These are phyloP conservation scores for Inga laurina DNA, from an alignment of 306 rosid genomes.

Conservation along the genomic window DNA sequence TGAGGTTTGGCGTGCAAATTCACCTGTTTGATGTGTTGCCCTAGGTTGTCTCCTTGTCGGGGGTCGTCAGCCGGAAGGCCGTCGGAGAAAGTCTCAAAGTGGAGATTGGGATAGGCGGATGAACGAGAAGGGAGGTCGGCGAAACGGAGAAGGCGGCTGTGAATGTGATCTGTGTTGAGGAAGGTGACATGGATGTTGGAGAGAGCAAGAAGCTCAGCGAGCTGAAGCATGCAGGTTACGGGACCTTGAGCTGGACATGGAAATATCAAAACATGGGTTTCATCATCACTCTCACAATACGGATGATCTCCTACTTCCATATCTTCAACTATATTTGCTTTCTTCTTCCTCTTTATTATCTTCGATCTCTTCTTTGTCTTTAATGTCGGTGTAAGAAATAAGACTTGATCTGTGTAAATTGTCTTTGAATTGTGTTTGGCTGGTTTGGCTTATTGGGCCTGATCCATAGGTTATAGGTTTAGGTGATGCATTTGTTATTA, in stretches of 20 bases:
- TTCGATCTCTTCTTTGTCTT: too few relatives aligned
- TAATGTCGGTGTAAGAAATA: too few relatives aligned
- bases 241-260: slow-evolving; percentile 40
- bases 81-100: slow-evolving; percentile 34
- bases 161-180: slow-evolving; percentile 32
- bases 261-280: slow-evolving; percentile 35
- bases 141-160: slow-evolving; percentile 15
- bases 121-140: not conserved
- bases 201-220: slow-evolving; percentile 40
- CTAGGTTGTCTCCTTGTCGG: not conserved
- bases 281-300: not conserved
- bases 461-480: too few relatives aligned
- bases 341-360: too few relatives aligned
- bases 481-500: too few relatives aligned
- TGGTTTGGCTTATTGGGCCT: too few relatives aligned
- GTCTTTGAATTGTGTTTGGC: too few relatives aligned
- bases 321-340: not conserved
- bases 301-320: not conserved
- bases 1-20: not conserved
- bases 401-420: too few relatives aligned
- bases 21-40: not conserved
- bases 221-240: slow-evolving; percentile 39
- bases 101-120: slow-evolving; percentile 26
- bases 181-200: slow-evolving; percentile 35
- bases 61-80: slow-evolving; percentile 33